These are phyloP conservation scores for Fusarium sp. DNA, from an alignment of 2,329 filamentous ascomycete genomes.

Conservation along the genomic window DNA sequence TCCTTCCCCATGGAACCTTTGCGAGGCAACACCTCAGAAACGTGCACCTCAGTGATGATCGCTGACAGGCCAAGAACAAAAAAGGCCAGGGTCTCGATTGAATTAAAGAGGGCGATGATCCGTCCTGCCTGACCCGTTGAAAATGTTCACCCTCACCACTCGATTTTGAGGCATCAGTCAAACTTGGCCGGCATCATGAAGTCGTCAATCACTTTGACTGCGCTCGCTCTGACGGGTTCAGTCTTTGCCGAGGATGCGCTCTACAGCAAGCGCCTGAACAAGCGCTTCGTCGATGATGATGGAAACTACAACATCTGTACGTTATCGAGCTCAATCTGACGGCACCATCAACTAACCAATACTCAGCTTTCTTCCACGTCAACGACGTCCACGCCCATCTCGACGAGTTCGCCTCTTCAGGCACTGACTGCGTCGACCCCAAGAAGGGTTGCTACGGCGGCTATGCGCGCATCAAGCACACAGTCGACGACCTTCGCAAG, in stretches of 20 bases:
- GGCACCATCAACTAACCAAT: not conserved
- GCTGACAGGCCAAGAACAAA: slow-evolving; percentile 6
- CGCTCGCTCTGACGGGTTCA: slow-evolving; percentile 49
- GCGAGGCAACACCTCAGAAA: slow-evolving; percentile 8
- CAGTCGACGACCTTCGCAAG: slow-evolving; percentile 70
- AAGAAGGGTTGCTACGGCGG: slow-evolving; percentile 74
- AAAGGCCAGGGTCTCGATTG: slow-evolving; percentile 20
- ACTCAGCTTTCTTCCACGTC: slow-evolving; percentile 74
- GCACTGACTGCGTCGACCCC: slow-evolving; percentile 72
- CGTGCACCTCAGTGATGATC: slow-evolving; percentile 27
- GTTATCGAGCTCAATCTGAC: slow-evolving; percentile 14
- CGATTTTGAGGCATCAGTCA: slow-evolving; percentile 15
- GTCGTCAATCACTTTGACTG: slow-evolving; percentile 40
- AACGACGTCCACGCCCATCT: slow-evolving; percentile 79
- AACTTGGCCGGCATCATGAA: slow-evolving; percentile 26
- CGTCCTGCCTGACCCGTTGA: slow-evolving; percentile 3
- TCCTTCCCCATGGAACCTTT: slow-evolving; percentile 37
- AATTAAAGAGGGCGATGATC: slow-evolving; percentile 38
- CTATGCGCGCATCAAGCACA: slow-evolving; percentile 74
- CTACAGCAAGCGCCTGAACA: slow-evolving; percentile 63
- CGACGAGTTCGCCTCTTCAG: slow-evolving; percentile 73
- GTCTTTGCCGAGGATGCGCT: slow-evolving; percentile 62
- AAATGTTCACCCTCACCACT: not conserved
- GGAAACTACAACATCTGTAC: slow-evolving; percentile 69
- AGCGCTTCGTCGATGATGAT: slow-evolving; percentile 64